Base-by-base conservation (phyloP, 176 grass and related monocot genomes). In the Carex myosuroides region DNA sequence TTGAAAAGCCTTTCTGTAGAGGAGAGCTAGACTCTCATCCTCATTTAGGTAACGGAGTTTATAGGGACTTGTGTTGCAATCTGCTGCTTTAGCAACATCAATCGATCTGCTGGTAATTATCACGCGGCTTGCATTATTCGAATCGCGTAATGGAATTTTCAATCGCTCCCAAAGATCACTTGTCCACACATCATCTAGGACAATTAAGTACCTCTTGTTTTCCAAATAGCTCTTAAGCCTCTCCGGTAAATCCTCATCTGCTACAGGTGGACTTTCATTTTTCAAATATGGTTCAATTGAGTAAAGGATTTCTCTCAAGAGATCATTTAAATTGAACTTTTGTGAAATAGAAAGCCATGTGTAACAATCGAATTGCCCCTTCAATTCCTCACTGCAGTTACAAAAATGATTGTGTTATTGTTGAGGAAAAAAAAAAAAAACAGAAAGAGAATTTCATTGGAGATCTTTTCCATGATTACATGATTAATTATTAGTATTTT, bases 321-420 rank as follows among this genome's bases (percentile, higher is more conserved):
- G 10, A 60, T 60, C 18, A 58, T 35, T 33, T 30, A 80, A 11
- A 35, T 80, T 59, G 52, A 80, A 80, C 22, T 80, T 58, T 18
- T 80, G 77, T n/a, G 77, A 80, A 13, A 80, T 80, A 18, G 77
- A 80, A 17, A 80, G 9, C 77, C 77, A 80, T 18, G 33, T 59
- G 6, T 22, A 12, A 57, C 22, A 58, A 39, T 79, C 5, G 44
- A 79, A 79, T 53, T 29, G 18, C 22, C 52, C n/a, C 13, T 18
- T 33, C 52, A 80, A 26, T 60, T 60, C 77, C 8, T 14, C 14
- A 32, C 77, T 80, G 77, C 1, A 8, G 8, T 33, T 21, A 60
- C 44, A 80, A 48, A 76, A 53, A 6, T 30, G 8, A 18, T 48
- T 35, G 33, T 35, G 33, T 35, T 35, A 35, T 35, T 35, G 33